A percentile compares a stretch with the other conserved stretches of the same genome.
Evolutionary conservation across 441 rosid species (phyloP).

Genomic region (Syzygium syzygioides): DNA sequence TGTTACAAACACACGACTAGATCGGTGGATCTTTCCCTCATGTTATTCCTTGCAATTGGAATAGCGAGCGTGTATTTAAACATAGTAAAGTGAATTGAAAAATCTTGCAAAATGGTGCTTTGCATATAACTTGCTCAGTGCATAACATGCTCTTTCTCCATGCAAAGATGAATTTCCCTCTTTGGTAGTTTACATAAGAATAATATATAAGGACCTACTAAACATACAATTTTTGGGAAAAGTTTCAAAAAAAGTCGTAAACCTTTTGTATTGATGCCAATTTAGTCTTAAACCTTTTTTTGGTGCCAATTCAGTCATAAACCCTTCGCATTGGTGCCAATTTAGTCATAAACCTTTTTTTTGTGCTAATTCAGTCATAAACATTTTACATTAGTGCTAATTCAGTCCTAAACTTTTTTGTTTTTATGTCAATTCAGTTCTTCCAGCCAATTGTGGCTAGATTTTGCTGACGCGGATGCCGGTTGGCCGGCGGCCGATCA

Average conservation of each 20-base stretch:
- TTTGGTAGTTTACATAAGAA: background rate
- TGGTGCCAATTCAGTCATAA: too few relatives aligned
- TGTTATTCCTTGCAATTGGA: background rate
- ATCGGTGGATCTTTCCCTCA: background rate
- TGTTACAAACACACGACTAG: background rate
- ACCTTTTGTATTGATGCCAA: too few relatives aligned
- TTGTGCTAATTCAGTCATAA: too few relatives aligned
- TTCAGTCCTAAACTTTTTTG: too few relatives aligned
- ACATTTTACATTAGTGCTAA: too few relatives aligned
- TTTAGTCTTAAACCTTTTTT: too few relatives aligned
- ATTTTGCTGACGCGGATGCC: too few relatives aligned
- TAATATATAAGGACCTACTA: too few relatives aligned
- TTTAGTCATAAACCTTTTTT: too few relatives aligned
- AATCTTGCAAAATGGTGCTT: background rate
- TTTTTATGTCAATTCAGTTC: too few relatives aligned
- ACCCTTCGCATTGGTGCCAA: too few relatives aligned
- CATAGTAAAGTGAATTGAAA: fast-evolving
- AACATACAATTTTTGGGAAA: background rate
- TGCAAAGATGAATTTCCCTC: background rate
- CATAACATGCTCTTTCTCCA: background rate
- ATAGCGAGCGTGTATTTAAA: background rate
- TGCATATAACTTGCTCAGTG: background rate
- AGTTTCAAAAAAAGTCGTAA: too few relatives aligned
- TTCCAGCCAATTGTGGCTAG: fast-evolving
- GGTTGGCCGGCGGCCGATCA: fast-evolving